Evolutionary conservation across 768 basidiomycete species (phyloP).

Genomic region (Daedaleopsis sinensis): DNA sequence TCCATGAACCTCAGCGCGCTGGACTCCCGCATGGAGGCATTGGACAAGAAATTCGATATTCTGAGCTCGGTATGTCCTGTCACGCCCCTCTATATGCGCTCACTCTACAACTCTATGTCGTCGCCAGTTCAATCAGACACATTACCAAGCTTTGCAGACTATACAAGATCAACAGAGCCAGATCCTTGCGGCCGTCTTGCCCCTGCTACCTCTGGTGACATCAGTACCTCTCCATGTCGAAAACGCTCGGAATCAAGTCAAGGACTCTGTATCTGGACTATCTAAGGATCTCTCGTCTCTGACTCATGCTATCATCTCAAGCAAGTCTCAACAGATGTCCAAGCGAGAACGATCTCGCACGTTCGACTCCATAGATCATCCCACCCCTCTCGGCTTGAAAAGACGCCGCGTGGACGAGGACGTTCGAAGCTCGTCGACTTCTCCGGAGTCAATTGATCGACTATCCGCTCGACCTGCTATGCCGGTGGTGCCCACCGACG

Average conservation of each 20-base stretch:
- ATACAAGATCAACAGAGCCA: constrained; percentile 65
- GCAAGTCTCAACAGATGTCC: neutral
- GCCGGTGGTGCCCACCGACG: neutral
- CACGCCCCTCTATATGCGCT: neutral
- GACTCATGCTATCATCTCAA: neutral
- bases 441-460: neutral
- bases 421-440: too few relatives aligned
- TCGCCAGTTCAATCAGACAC: constrained; percentile 32
- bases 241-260: constrained; percentile 25
- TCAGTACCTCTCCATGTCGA: constrained; percentile 61
- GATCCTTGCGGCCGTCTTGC: constrained; percentile 55
- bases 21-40: constrained; percentile 20
- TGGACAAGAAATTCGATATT: constrained; percentile 30
- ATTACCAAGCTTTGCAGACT: constrained; percentile 57
- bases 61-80: constrained; percentile 24
- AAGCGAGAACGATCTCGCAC: neutral
- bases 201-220: constrained; percentile 64
- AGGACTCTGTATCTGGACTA: constrained; percentile 23
- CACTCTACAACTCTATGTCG: neutral
- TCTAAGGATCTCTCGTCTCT: neutral
- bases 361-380: neutral
- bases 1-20: constrained; percentile 17
- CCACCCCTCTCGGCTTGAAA: neutral
- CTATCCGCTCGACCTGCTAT: too few relatives aligned
- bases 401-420: constrained; percentile 12